Evolutionary conservation across 164 flowering plant genomes (phyloP).

Genomic region (Tinospora cordifolia): DNA sequence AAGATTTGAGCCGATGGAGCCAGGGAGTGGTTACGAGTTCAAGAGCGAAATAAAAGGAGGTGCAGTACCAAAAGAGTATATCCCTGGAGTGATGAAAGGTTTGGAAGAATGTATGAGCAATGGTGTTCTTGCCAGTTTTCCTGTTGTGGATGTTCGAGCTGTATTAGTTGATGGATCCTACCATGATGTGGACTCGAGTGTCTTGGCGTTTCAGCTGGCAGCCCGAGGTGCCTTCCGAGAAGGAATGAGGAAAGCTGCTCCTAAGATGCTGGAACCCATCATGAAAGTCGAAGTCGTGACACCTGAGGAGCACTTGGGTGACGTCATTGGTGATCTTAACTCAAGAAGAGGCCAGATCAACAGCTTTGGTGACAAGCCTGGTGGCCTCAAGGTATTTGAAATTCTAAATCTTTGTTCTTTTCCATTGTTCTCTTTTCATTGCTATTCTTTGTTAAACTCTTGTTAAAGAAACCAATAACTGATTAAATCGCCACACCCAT

Average conservation of each 20-base stretch:
- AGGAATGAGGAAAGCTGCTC: constrained; percentile 76
- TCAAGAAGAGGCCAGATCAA: constrained; percentile 95
- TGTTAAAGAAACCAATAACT: too few relatives aligned
- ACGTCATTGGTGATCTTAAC: constrained; percentile 98
- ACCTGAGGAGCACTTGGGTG: constrained; percentile 95
- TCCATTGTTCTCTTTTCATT: neutral
- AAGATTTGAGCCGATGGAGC: constrained; percentile 54
- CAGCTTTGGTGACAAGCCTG: constrained; percentile 87
- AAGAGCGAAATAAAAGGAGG: constrained; percentile 97
- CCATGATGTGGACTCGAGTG: constrained; percentile 99
- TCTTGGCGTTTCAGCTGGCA: constrained; percentile 90
- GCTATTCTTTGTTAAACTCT: neutral
- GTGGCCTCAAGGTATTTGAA: constrained; percentile 80
- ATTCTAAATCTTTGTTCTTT: neutral
- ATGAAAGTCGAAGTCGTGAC: constrained; percentile 97
- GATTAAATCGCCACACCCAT: neutral
- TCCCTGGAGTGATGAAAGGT: constrained; percentile 95
- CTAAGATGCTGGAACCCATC: constrained; percentile 85
- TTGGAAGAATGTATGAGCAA: constrained; percentile 84
- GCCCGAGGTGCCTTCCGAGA: constrained; percentile 91
- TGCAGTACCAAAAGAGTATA: constrained; percentile 85
- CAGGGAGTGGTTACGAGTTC: constrained; percentile 91
- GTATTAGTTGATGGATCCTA: constrained; percentile 76
- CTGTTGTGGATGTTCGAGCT: constrained; percentile 91
- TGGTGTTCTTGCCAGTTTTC: constrained; percentile 90